These are phyloP conservation scores for Blastobotrys indianensis DNA, from an alignment of 1,139 yeast genomes.

Conservation along the genomic window DNA sequence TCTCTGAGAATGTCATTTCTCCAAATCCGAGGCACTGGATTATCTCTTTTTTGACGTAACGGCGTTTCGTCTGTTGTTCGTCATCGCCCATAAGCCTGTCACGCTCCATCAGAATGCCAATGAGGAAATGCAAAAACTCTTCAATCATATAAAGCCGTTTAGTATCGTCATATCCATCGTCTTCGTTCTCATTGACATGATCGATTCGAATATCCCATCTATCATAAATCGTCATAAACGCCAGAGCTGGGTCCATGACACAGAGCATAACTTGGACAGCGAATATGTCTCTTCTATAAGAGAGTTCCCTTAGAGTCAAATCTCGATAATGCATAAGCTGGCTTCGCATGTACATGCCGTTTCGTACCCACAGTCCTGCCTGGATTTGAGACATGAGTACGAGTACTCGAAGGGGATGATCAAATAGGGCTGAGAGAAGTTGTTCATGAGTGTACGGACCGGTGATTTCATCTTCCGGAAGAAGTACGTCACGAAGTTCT, in stretches of 20 bases:
- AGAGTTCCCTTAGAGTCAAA: slow-evolving; percentile 78
- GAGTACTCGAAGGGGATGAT: slow-evolving; percentile 70
- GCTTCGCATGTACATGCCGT: slow-evolving; percentile 69
- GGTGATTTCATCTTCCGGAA: slow-evolving; percentile 14
- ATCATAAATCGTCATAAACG: slow-evolving; percentile 44
- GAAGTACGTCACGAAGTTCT: slow-evolving; percentile 27
- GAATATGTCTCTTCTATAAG: slow-evolving; percentile 70
- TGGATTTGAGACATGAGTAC: slow-evolving; percentile 71
- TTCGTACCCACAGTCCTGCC: slow-evolving; percentile 86
- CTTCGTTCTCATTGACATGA: slow-evolving; percentile 6
- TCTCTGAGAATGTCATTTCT: slow-evolving; percentile 63
- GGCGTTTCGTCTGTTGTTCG: slow-evolving; percentile 47
- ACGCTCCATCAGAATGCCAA: slow-evolving; percentile 65
- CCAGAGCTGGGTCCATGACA: slow-evolving; percentile 51
- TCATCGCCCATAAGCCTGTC: slow-evolving; percentile 48
- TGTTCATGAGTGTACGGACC: slow-evolving; percentile 14
- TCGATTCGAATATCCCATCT: slow-evolving; percentile 8
- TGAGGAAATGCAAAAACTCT: slow-evolving; percentile 67
- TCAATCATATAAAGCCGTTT: slow-evolving; percentile 60
- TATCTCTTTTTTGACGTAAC: slow-evolving; percentile 59
- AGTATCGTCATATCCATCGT: slow-evolving; percentile 33
- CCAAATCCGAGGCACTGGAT: slow-evolving; percentile 75
- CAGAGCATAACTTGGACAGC: slow-evolving; percentile 63
- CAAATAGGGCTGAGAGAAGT: slow-evolving; percentile 43
- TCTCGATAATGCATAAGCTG: slow-evolving; percentile 77